Evolutionary conservation across 306 rosid species (phyloP), one percentile per base, ranked within the genome.

Genomic region (Spatholobus suberectus): DNA sequence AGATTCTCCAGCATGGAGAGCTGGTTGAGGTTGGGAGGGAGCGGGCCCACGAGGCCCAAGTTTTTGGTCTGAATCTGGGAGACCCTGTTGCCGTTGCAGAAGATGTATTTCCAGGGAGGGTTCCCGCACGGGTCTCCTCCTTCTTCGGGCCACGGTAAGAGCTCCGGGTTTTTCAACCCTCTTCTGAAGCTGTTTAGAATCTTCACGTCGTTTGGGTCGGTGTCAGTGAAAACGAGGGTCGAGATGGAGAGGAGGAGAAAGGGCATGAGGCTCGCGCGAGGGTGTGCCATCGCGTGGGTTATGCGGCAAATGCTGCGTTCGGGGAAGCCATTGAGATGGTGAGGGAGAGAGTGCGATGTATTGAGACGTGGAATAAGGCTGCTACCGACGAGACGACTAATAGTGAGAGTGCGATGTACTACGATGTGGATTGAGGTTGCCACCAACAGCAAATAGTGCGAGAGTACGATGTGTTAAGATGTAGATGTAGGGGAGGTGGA

Each of bases 1-100:
- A 94, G 6, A 67, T 92, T 90, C 8, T 55, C 59, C 3, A 94
- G 90, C 95, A 84, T 86, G 18, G 89, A 27, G 24, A 94, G 98
- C 78, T 84, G 75, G 88, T 90, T 92, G 73, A 94, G 63, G 86
- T 79, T 88, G 55, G 62, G 67, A 0, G 98, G 97, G n/a, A 94
- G 81, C 74, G 91, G 90, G 46, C 98, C 98, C 2, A 49, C 77
- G 58, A 94, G 72, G 21, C 85, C 89, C 26, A 92, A 4, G 13
- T 84, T 54, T 51, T 90, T 91, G 21, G 93, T 90, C 73, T 94
- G 97, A 90, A 94, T 90, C 88, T 94, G 98, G 23, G 91, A 6
- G 15, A 94, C 95, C 38, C 94, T 86, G 62, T 70, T 8, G 1
- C 84, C 95, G 1, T 58, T 5, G 70, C 98, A 94, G 83, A 26